Conservation (phyloP, 495 filamentous ascomycete genomes). For the Neurospora tetrasperma region DNA sequence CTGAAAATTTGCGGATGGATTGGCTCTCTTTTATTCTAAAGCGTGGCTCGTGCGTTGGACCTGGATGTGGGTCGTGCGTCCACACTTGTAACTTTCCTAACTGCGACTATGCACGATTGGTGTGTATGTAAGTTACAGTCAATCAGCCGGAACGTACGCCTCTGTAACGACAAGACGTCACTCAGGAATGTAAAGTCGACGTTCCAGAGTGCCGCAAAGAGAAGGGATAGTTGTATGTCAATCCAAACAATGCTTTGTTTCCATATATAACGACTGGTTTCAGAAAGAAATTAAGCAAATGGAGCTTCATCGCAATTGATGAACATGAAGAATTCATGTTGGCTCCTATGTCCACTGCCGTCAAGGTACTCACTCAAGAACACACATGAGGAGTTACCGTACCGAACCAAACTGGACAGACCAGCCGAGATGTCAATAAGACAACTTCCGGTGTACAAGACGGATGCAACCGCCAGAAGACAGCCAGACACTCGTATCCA, state of each 20-base stretch:
- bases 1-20: neutral
- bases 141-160: neutral
- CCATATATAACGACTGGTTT: neutral
- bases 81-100: neutral
- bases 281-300: neutral
- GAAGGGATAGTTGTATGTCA: neutral
- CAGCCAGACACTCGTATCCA: neutral
- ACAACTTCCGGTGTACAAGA: neutral
- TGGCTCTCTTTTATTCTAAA: neutral
- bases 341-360: neutral
- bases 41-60: neutral
- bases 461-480: neutral
- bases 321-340: neutral
- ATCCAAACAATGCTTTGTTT: neutral
- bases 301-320: neutral
- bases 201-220: neutral
- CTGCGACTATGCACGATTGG: neutral
- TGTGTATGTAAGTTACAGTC: neutral
- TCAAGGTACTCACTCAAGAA: neutral
- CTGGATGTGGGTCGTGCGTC: neutral
- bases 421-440: neutral
- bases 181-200: neutral
- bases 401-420: neutral
- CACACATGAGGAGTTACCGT: neutral
- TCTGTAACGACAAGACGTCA: neutral